Base-by-base conservation (phyloP, 2,329 filamentous ascomycete genomes). In the Westerdykella sp. region DNA sequence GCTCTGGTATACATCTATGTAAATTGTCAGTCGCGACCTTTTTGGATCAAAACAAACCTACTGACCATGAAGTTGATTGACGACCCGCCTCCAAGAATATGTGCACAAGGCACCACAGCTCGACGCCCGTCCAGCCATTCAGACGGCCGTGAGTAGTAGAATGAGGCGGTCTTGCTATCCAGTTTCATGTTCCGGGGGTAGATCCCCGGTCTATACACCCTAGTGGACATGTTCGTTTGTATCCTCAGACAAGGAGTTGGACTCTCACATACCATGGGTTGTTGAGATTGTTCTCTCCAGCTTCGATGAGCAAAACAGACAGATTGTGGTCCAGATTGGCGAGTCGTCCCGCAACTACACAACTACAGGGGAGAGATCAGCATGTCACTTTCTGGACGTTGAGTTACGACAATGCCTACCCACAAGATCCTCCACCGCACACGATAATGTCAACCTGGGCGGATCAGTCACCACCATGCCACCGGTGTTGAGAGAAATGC, bases 131-230 rank as follows among this genome's bases (percentile, higher is more conserved):
- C 78, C 21, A 90, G 78, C 73, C 79, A 84, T 65, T 85, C 79
- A 0, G 83, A 87, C 13, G 84, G 83, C 34, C 81, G 76, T 38
- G 84, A 88, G 65, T 89, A 80, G 62, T 90, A 91, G 67, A 90
- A 90, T 0, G 84, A 84, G 28, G 86, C 85, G 25, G 84, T 87
- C 74, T 87, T 88, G 54, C 83, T 87, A 74, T 87, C 84, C 46
- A 87, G 63, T 67, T 87, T 81, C 83, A 86, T 87, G 69, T 88
- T 88, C 37, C 74, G 72, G n/a, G 84, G 85, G 67, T 84, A 88
- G 63, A 88, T 84, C 42, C 82, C 84, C 2, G 84, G 84, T 5
- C 84, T 79, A 69, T 77, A 87, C 11, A 88, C 83, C 80, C 78
- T 72, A 23, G 7, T 12, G 30, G 23, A 35, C 39, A 6, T 36